Conservation (phyloP, 179 eudicot genomes). For the Nepenthes alata region DNA sequence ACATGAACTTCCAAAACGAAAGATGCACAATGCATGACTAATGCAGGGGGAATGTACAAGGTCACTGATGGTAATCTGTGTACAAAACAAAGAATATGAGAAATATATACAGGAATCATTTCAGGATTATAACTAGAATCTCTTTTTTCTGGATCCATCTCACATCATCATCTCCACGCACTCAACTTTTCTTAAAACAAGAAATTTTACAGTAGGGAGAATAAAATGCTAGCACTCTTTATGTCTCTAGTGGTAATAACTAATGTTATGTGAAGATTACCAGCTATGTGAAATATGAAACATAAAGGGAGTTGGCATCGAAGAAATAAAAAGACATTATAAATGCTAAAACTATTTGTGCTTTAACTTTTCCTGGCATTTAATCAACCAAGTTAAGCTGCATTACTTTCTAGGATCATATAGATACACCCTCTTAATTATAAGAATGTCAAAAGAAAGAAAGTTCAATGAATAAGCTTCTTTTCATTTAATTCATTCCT, state of each 20-base stretch:
- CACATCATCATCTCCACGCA: background rate
- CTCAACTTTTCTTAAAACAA: background rate
- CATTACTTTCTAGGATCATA: background rate
- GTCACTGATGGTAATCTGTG: too few species aligned
- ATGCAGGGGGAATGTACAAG: too few species aligned
- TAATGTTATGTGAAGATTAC: background rate
- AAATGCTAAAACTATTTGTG: background rate
- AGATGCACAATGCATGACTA: too few species aligned
- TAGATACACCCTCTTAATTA: background rate
- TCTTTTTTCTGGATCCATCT: background rate
- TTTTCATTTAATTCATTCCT: too few species aligned
- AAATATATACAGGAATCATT: background rate
- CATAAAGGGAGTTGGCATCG: background rate
- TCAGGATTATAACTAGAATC: background rate
- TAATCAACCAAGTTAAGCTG: background rate
- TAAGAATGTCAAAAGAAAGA: background rate
- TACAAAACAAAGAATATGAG: too few species aligned
- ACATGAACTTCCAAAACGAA: too few species aligned
- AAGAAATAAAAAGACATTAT: too few species aligned
- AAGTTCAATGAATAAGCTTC: background rate
- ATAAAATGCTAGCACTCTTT: background rate
- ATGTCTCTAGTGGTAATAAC: too few species aligned
- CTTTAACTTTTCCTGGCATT: background rate
- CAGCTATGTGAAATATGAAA: background rate
- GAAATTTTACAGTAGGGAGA: background rate